These are phyloP conservation scores for Kodamaea fungicola DNA, from an alignment of 1,139 yeast species.

Conservation along the genomic window DNA sequence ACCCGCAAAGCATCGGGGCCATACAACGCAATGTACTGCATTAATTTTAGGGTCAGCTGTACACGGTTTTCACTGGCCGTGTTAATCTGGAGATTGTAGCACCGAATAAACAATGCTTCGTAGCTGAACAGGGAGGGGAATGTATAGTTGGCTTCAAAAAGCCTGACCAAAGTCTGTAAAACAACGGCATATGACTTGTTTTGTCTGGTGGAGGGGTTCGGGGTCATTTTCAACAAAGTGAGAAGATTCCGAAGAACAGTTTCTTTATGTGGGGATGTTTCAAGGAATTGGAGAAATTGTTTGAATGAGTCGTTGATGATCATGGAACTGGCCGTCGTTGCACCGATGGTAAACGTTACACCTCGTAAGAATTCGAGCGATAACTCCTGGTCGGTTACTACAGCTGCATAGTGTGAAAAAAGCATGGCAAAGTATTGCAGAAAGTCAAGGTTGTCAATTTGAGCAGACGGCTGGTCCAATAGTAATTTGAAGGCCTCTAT, in stretches of 20 bases:
- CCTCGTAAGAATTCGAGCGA: conserved; percentile 54
- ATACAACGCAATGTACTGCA: conserved; percentile 27
- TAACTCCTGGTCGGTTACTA: conserved; percentile 5
- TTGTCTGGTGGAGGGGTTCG: conserved; percentile 13
- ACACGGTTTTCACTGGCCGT: conserved; percentile 35
- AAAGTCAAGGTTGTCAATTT: conserved; percentile 1
- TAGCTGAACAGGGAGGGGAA: conserved; percentile 34
- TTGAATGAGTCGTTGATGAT: conserved; percentile 45
- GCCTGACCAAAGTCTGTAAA: conserved; percentile 31
- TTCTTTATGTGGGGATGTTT: conserved; percentile 5
- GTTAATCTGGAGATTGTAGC: conserved; percentile 56
- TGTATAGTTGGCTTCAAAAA: conserved; percentile 35
- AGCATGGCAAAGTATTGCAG: conserved; percentile 25
- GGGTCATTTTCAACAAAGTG: conserved; percentile 17
- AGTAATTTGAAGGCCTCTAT: conserved; percentile 24
- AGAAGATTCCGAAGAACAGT: conserved; percentile 8
- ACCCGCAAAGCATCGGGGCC: conserved; percentile 3
- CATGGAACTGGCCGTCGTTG: conserved; percentile 50
- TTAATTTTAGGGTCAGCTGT: conserved; percentile 31
- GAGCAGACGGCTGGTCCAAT: conserved; percentile 4
- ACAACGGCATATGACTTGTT: conserved; percentile 20
- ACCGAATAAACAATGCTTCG: conserved; percentile 43
- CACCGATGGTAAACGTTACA: conserved; percentile 55
- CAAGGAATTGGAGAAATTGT: conserved; percentile 36
- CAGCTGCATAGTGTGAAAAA: conserved; percentile 16